Percentiles rank a stretch among this genome's conserved stretches.
phyloP scores from a whole-genome alignment of 2,329 filamentous ascomycete genomes.

The Gaeumannomyces sp. region DNA sequence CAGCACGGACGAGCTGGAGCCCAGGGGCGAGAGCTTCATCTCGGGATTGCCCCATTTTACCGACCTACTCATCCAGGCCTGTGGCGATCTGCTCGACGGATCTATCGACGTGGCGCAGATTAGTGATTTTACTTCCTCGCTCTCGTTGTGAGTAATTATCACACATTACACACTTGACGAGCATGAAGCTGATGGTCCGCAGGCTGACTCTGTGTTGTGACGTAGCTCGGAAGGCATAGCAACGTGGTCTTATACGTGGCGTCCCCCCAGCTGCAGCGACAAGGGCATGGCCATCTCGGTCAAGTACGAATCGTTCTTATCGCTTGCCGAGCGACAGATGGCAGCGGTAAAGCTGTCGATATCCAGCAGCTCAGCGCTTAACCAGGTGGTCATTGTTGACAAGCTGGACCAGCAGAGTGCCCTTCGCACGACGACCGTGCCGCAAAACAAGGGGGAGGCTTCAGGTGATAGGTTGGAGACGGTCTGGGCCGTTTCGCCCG shows the following conservation, averaged over 20 bases:
- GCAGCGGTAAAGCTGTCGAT: conserved; percentile 12
- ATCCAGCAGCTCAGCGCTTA: conserved; percentile 12
- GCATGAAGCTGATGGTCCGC: too few species aligned
- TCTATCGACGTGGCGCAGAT: conserved; percentile 9
- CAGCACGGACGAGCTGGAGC: conserved; percentile 12
- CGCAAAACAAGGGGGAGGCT: too few species aligned
- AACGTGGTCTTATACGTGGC: conserved; percentile 14
- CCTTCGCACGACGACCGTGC: conserved; percentile 10
- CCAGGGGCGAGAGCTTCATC: conserved; percentile 13
- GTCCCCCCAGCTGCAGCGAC: conserved; percentile 8
- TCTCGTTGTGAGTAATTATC: conserved; percentile 11
- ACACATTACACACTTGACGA: neutral
- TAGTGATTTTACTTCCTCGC: conserved; percentile 12
- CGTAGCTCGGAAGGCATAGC: conserved; percentile 10
- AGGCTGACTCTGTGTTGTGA: neutral
- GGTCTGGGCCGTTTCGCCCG: neutral
- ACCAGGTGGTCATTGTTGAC: conserved; percentile 12
- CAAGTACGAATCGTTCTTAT: conserved; percentile 12
- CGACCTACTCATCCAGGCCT: conserved; percentile 11
- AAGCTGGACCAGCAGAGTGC: conserved; percentile 11
- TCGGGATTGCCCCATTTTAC: conserved; percentile 14
- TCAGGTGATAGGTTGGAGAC: too few species aligned
- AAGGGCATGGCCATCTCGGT: conserved; percentile 3
- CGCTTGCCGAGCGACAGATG: conserved; percentile 9
- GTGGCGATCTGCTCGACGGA: conserved; percentile 11